Percentiles rank a stretch among this genome's conserved stretches.
Evolutionary conservation across 345 rosid species (phyloP).

Genomic region (Gossypium anomalum): DNA sequence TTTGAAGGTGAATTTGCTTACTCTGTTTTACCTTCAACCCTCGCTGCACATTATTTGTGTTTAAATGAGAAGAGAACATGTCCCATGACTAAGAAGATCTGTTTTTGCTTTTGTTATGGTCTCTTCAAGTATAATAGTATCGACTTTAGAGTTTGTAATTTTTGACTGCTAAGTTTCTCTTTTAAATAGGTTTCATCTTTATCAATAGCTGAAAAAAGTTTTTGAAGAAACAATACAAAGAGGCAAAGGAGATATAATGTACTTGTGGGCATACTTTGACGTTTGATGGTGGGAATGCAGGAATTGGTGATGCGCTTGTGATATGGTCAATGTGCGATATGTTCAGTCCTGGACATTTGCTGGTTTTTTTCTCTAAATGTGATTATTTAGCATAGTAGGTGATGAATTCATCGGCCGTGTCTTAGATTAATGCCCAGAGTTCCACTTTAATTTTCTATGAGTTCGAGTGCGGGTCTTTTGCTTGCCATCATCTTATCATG

Average conservation of each 20-base stretch:
- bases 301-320: constrained; percentile 30
- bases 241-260: constrained; percentile 54
- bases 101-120: not conserved
- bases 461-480: too few relatives aligned
- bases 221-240: constrained; percentile 50
- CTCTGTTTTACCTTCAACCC: not conserved
- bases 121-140: not conserved
- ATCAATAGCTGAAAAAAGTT: constrained; percentile 47
- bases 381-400: too few relatives aligned
- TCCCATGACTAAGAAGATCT: not conserved
- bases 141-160: not conserved
- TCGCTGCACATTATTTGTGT: not conserved
- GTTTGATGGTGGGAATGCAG: not conserved
- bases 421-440: too few relatives aligned
- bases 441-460: too few relatives aligned
- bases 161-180: not conserved
- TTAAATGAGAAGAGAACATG: not conserved
- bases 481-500: too few relatives aligned
- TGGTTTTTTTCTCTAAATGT: too few relatives aligned
- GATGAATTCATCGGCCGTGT: too few relatives aligned
- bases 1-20: not conserved
- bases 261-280: constrained; percentile 58
- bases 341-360: too few relatives aligned
- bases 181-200: constrained; percentile 52
- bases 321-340: too few relatives aligned